phyloP scores from a whole-genome alignment of 1,284 basidiomycete genomes.

The Mycosarcoma mackinlayi region DNA sequence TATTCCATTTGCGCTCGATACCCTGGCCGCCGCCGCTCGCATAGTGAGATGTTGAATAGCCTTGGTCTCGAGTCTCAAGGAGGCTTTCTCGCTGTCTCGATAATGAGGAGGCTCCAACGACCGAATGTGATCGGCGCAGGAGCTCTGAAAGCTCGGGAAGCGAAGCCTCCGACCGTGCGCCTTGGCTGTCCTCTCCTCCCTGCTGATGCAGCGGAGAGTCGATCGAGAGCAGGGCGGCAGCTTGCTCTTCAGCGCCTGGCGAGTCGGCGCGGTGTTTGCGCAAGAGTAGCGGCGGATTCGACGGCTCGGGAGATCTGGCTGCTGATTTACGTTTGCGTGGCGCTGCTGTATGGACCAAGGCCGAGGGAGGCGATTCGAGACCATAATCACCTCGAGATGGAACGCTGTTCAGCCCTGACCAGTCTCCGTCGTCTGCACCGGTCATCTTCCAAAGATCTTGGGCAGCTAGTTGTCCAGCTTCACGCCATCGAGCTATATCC shows the following conservation, averaged over 20 bases:
- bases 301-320: constrained; percentile 7
- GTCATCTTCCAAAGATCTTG: constrained; percentile 46
- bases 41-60: neutral
- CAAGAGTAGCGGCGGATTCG: constrained; percentile 10
- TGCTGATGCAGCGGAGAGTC: constrained; percentile 2
- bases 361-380: constrained; percentile 28
- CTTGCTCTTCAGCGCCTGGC: constrained; percentile 34
- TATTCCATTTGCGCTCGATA: constrained; percentile 48
- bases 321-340: constrained; percentile 17
- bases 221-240: constrained; percentile 21
- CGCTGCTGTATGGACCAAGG: neutral
- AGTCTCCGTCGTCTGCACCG: constrained; percentile 34
- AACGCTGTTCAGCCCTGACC: constrained; percentile 14
- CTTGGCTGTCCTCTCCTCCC: constrained; percentile 27
- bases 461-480: constrained; percentile 40
- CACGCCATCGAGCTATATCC: constrained; percentile 35
- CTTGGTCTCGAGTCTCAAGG: neutral
- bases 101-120: constrained; percentile 2
- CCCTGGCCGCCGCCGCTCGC: constrained; percentile 7
- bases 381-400: constrained; percentile 33
- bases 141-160: constrained; percentile 39
- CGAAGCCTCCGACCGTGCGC: constrained; percentile 19
- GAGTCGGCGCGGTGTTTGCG: constrained; percentile 12
- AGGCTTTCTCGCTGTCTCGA: constrained; percentile 3
- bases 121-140: constrained; percentile 23